These are phyloP conservation scores for Phytopythium chamaehyphon DNA, from an alignment of 352 stramenopile genomes.

Conservation along the genomic window DNA sequence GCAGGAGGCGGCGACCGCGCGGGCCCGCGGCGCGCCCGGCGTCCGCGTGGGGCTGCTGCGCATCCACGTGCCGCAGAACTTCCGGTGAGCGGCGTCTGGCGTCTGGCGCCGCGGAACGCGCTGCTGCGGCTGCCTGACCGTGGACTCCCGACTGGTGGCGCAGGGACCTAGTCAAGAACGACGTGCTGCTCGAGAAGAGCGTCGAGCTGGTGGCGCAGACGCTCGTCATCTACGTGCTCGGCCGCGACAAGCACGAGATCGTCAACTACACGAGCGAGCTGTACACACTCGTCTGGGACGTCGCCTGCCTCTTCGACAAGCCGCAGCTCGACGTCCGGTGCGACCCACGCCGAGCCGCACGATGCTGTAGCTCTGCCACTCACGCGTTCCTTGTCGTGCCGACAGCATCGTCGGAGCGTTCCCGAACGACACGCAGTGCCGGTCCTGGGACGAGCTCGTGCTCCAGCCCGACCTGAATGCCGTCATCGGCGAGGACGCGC, in stretches of 20 bases:
- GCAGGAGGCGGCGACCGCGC: background rate
- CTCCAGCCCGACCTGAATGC: slow-evolving; percentile 58
- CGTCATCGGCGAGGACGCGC: slow-evolving; percentile 58
- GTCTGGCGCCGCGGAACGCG: no score
- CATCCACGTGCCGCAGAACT: slow-evolving; percentile 54
- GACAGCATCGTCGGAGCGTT: slow-evolving; percentile 40
- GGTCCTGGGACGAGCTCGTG: slow-evolving; percentile 62
- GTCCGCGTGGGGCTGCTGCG: slow-evolving; percentile 48
- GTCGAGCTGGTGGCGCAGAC: slow-evolving; percentile 36
- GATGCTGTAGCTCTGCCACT: background rate
- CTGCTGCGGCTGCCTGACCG: no score
- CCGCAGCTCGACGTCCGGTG: slow-evolving; percentile 61
- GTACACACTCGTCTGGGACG: slow-evolving; percentile 70
- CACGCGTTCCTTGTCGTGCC: background rate
- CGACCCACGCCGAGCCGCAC: background rate
- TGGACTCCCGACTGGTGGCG: no score
- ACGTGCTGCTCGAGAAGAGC: slow-evolving; percentile 72
- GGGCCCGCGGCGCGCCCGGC: slow-evolving; percentile 1
- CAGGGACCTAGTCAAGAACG: slow-evolving; percentile 56
- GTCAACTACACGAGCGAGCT: slow-evolving; percentile 79
- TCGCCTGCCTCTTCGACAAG: slow-evolving; percentile 48
- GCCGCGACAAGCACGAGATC: slow-evolving; percentile 45
- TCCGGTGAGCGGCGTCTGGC: slow-evolving; percentile 19
- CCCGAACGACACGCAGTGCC: slow-evolving; percentile 12
- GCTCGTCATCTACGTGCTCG: slow-evolving; percentile 65